phyloP scores from a whole-genome alignment of 2,329 filamentous ascomycete species.

The Phoma herbarum region DNA sequence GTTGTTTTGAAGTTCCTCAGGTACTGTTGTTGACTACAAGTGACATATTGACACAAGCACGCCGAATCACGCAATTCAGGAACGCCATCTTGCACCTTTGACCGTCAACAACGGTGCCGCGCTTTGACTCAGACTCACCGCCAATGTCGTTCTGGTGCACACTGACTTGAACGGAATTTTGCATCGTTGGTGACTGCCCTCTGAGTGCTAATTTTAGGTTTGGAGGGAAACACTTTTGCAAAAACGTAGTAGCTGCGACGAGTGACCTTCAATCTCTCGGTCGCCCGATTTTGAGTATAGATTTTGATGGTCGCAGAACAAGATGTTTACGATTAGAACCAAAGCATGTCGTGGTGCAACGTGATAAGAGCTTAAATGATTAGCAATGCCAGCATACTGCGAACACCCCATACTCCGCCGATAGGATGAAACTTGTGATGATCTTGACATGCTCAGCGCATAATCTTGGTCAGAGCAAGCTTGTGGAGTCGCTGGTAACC shows the following conservation, averaged over 20 bases:
- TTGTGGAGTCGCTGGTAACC: constrained; percentile 39
- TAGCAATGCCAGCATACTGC: background rate
- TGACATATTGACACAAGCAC: constrained; percentile 41
- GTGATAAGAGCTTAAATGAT: background rate
- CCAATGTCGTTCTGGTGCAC: background rate
- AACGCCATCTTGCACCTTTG: constrained; percentile 32
- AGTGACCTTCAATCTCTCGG: background rate
- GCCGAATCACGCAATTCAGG: constrained; percentile 46
- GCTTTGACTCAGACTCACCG: constrained; percentile 4
- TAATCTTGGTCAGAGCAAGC: constrained; percentile 35
- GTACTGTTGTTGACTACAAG: constrained; percentile 20
- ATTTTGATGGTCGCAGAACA: background rate
- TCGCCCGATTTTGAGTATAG: background rate
- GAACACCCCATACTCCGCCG: too few relatives aligned
- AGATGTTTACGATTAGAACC: background rate
- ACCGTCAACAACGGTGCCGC: constrained; percentile 15
- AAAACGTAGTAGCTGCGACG: background rate
- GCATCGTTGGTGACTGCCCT: background rate
- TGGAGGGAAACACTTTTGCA: background rate
- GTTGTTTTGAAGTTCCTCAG: background rate
- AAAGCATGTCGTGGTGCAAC: background rate
- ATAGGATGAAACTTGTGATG: background rate
- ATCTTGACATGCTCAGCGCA: background rate
- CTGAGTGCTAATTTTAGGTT: background rate
- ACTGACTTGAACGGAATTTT: background rate